Percentiles rank a stretch among this genome's conserved stretches.
Conservation (phyloP, 768 basidiomycete genomes). For the Hebeloma cylindrosporum region DNA sequence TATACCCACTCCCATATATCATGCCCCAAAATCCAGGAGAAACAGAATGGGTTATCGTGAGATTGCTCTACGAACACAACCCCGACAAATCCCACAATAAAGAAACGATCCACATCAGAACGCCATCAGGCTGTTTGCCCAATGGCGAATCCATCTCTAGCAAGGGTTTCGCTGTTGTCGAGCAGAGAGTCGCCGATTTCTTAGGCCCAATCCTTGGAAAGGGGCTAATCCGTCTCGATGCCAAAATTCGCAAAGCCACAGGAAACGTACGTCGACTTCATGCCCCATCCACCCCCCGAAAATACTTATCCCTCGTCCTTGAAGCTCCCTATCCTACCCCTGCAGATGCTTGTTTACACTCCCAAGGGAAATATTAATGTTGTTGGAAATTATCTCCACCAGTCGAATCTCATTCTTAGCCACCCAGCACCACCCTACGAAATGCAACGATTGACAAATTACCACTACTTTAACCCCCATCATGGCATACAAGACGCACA, state of each 20-base stretch:
- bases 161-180: slow-evolving; percentile 80
- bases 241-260: slow-evolving; percentile 65
- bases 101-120: slow-evolving; percentile 79
- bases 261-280: slow-evolving; percentile 51
- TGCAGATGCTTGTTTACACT: slow-evolving; percentile 89
- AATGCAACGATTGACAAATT: slow-evolving; percentile 54
- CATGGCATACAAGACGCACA: slow-evolving; percentile 74
- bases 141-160: slow-evolving; percentile 56
- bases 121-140: slow-evolving; percentile 51
- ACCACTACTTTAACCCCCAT: slow-evolving; percentile 87
- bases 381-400: slow-evolving; percentile 74
- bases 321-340: slow-evolving; percentile 78
- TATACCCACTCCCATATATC: slow-evolving; percentile 79
- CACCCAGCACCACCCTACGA: slow-evolving; percentile 77
- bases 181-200: slow-evolving; percentile 78
- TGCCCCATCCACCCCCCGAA: background rate
- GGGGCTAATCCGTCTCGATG: slow-evolving; percentile 79
- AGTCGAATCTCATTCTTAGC: slow-evolving; percentile 69
- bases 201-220: slow-evolving; percentile 85
- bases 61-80: slow-evolving; percentile 69
- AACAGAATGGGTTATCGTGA: slow-evolving; percentile 67
- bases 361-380: slow-evolving; percentile 89
- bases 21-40: slow-evolving; percentile 46
- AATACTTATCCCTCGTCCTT: slow-evolving; percentile 1
- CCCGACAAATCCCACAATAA: slow-evolving; percentile 50